Evolutionary conservation across 2,329 filamentous ascomycete species (phyloP).

Genomic region (Cytospora chrysosperma): DNA sequence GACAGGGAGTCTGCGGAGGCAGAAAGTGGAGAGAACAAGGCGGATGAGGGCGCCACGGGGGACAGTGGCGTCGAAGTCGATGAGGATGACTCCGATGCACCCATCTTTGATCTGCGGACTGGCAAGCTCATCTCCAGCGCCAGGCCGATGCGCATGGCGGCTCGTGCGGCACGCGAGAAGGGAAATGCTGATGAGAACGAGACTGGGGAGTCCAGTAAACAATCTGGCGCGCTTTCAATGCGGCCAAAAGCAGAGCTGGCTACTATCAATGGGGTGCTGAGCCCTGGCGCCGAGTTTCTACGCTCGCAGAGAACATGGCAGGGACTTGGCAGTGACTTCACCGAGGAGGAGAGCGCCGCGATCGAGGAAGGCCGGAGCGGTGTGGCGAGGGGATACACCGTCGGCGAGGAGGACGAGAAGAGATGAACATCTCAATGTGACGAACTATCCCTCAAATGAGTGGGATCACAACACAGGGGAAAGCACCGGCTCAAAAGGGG

Average conservation of each 20-base stretch:
- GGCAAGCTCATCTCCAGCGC: constrained; percentile 78
- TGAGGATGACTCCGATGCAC: constrained; percentile 73
- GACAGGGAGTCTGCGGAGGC: constrained; percentile 29
- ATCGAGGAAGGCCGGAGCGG: constrained; percentile 87
- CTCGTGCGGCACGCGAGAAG: constrained; percentile 16
- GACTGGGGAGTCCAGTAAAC: constrained; percentile 25
- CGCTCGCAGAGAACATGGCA: constrained; percentile 84
- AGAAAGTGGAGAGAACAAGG: constrained; percentile 24
- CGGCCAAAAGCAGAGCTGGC: constrained; percentile 67
- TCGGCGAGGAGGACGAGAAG: constrained; percentile 54
- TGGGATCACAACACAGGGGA: neutral
- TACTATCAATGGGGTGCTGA: constrained; percentile 80
- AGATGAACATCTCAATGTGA: constrained; percentile 3
- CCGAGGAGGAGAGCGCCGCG: constrained; percentile 58
- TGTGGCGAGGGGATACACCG: constrained; percentile 83
- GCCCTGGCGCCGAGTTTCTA: constrained; percentile 86
- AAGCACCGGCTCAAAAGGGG: neutral
- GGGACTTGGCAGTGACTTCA: constrained; percentile 85
- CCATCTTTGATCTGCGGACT: constrained; percentile 89
- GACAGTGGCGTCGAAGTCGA: constrained; percentile 30
- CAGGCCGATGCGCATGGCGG: constrained; percentile 64
- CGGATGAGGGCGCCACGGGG: constrained; percentile 26
- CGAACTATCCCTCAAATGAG: neutral
- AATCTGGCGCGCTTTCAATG: constrained; percentile 54
- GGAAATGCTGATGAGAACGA: constrained; percentile 17